Base-by-base conservation (phyloP, 2,329 filamentous ascomycete species). In the Aspergillus aculeatinus region DNA sequence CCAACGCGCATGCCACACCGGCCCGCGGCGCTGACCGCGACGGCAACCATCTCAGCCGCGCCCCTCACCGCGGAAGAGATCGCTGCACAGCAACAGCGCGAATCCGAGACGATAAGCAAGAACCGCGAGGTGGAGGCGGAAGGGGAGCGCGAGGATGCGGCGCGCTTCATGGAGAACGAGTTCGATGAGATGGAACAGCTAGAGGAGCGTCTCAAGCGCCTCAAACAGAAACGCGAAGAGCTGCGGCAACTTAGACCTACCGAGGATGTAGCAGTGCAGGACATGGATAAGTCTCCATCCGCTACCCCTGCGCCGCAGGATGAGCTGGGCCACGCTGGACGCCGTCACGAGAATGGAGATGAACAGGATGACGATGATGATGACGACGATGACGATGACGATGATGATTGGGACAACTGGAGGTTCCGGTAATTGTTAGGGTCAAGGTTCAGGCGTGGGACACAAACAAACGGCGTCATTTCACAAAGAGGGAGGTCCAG, bases 131-230 rank as follows among this genome's bases (percentile, higher is more conserved):
- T 81, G 1, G 80, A 84, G 48, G 79, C 78, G 1, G 87, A 89
- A 59, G 88, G 87, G 44, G 90, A 92, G 71, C 85, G 85, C 58
- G 91, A 95, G 72, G 91, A 95, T 68, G 90, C 91, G 1, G 85
- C 84, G 48, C 82, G 88, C 23, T 86, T 88, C 31, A 76, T 93
- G 59, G 89, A 92, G 74, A 85, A 88, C 47, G 91, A 94, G 73
- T 89, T 94, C 65, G 90, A 92, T 60, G 88, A 92, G 71, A 94
- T 94, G 90, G 88, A 90, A 70, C 85, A 87, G 70, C 81, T 94
- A 50, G 91, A 94, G 73, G 85, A 85, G 55, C 84, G 90, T 6
- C 88, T 94, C 12, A 81, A 82, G 60, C 82, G 81, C 62, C 75
- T 94, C 57, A 89, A 90, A 71, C 86, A 90, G 70, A 87, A 86